Conservation (phyloP, 2,329 filamentous ascomycete genomes). For the Kalmusia sp. region DNA sequence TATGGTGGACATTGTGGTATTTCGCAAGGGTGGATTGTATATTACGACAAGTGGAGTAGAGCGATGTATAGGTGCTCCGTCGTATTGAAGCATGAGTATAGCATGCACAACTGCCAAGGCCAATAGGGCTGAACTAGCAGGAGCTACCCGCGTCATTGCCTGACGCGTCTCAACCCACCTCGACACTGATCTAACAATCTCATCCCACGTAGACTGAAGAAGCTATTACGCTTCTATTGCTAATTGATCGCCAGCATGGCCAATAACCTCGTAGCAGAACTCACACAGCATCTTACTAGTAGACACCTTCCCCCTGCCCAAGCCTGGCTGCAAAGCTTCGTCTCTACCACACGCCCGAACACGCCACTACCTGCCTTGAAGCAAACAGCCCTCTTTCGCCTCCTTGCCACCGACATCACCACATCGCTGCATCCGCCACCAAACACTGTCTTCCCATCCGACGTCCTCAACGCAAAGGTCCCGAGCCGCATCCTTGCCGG, state of each 20-base stretch:
- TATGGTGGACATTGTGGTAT: slow-evolving; percentile 62
- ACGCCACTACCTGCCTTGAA: slow-evolving; percentile 74
- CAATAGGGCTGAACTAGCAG: slow-evolving; percentile 16
- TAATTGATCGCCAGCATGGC: slow-evolving; percentile 29
- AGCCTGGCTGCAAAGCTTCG: slow-evolving; percentile 70
- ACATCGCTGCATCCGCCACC: slow-evolving; percentile 56
- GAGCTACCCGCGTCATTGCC: slow-evolving; percentile 23
- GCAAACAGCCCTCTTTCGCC: slow-evolving; percentile 80
- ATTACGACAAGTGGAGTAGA: background rate
- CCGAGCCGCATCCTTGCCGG: slow-evolving; percentile 64
- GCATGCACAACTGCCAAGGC: slow-evolving; percentile 24
- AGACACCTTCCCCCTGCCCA: slow-evolving; percentile 63
- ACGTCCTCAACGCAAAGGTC: slow-evolving; percentile 62
- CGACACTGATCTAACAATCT: slow-evolving; percentile 2
- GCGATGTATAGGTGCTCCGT: background rate
- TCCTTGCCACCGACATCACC: slow-evolving; percentile 80
- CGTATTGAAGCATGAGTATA: slow-evolving; percentile 1
- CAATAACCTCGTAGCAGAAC: slow-evolving; percentile 40
- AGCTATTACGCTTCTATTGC: background rate
- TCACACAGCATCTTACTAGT: slow-evolving; percentile 61
- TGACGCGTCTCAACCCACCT: slow-evolving; percentile 2
- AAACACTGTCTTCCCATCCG: slow-evolving; percentile 62
- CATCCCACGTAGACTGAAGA: background rate
- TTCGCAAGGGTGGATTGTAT: background rate
- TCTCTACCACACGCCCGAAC: slow-evolving; percentile 60